Percentiles rank a stretch among this genome's conserved stretches.
These are phyloP conservation scores for Luzula sylvatica DNA, from an alignment of 176 grass and related monocot species.

Conservation along the genomic window DNA sequence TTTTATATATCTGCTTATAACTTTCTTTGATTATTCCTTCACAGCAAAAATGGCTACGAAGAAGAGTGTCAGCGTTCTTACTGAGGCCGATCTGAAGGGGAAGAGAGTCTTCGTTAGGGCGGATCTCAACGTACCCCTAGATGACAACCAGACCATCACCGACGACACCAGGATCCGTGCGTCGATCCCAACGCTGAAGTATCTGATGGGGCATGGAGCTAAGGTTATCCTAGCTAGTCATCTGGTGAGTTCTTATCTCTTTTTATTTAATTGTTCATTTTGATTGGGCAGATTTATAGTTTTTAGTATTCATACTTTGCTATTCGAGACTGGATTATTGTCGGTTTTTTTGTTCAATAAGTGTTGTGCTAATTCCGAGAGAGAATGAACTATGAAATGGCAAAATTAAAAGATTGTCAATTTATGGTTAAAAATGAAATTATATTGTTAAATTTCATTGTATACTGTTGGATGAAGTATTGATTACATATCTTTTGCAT, in stretches of 20 bases:
- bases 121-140: conserved; percentile 95
- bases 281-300: not conserved
- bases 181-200: conserved; percentile 81
- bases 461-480: too few relatives aligned
- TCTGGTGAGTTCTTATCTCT: conserved; percentile 36
- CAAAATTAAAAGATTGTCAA: not conserved
- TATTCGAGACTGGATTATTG: not conserved
- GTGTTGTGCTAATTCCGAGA: not conserved
- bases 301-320: not conserved
- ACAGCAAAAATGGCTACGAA: conserved; percentile 61
- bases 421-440: not conserved
- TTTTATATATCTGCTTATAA: not conserved
- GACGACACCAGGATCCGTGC: conserved; percentile 90
- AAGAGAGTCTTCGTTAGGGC: conserved; percentile 83
- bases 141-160: conserved; percentile 85
- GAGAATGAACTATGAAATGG: too few relatives aligned
- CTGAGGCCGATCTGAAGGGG: conserved; percentile 66
- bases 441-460: too few relatives aligned
- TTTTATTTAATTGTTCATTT: not conserved
- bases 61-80: conserved; percentile 72
- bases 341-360: not conserved
- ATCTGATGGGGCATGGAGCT: conserved; percentile 61
- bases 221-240: conserved; percentile 82
- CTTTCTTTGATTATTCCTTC: conserved; percentile 11
- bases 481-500: too few relatives aligned